Evolutionary conservation across 345 rosid genomes (phyloP).

Genomic region (Stellera chamaejasme): DNA sequence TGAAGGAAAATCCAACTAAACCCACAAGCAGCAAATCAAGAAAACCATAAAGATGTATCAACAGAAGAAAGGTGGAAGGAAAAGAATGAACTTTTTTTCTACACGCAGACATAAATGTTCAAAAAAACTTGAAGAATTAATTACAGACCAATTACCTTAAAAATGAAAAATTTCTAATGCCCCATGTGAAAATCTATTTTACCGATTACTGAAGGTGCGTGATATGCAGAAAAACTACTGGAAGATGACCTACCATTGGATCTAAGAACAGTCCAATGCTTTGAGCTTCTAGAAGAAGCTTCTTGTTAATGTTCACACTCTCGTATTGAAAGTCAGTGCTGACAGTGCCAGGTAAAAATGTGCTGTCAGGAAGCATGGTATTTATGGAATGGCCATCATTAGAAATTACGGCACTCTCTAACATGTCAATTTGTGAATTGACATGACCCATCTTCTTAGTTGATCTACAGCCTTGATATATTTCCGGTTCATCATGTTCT

Average conservation of each 20-base stretch:
- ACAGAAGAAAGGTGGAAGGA: too few relatives aligned
- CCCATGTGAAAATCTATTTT: conserved; percentile 10
- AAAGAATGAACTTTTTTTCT: too few relatives aligned
- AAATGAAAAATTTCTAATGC: conserved; percentile 3
- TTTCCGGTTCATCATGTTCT: conserved; percentile 42
- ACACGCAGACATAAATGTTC: too few relatives aligned
- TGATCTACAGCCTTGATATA: conserved; percentile 27
- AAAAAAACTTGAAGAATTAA: not conserved
- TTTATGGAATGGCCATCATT: conserved; percentile 29
- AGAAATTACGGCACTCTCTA: conserved; percentile 30
- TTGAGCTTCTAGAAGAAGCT: conserved; percentile 65
- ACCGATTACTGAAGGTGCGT: conserved; percentile 1
- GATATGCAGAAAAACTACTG: not conserved
- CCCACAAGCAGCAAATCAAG: too few relatives aligned
- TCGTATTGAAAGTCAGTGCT: conserved; percentile 55
- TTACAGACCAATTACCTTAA: not conserved
- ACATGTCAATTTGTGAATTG: conserved; percentile 38
- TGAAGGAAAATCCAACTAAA: too few relatives aligned
- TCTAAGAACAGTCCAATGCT: conserved; percentile 82
- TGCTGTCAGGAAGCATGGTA: conserved; percentile 38
- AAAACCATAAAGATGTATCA: too few relatives aligned
- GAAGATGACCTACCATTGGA: conserved; percentile 46
- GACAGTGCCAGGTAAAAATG: conserved; percentile 23
- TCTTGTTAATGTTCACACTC: conserved; percentile 52
- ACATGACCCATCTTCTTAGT: conserved; percentile 40